Evolutionary conservation across 371 early-diverging fungal species (phyloP), one percentile per base, ranked within the genome.

Genomic region (Phascolomyces articulosus): DNA sequence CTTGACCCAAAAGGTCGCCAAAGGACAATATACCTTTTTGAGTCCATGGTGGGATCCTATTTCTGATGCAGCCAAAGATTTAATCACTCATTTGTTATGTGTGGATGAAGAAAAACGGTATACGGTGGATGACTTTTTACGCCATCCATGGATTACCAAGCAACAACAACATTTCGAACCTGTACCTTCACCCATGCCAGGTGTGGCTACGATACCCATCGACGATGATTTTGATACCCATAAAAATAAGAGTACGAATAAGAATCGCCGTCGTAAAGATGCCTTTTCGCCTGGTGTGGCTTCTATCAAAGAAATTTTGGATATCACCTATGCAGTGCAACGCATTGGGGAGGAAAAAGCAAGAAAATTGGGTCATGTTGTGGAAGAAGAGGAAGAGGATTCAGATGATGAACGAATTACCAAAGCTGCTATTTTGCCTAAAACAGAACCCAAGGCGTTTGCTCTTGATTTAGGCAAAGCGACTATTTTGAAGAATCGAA

Each of bases 1-100:
- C 0, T 69, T 90, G 51, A 86, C 88, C 0, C 79, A 85, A 64
- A 86, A 85, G 67, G 88, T 90, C 4, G 83, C 88, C 3, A 73
- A 79, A 56, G 89, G 89, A 26, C 83, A 88, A 64, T 90, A 83
- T 62, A 79, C 84, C 26, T 86, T 87, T 29, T 73, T 89, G 34
- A 83, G 86, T 49, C 93, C 92, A 21, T 91, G 91, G 90, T 93
- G 92, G 91, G 91, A 91, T 69, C 78, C 80, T 40, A 84, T 92
- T 58, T 84, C 86, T 15, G 78, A 74, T 20, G 69, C 73, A 49
- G 91, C 83, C 66, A 91, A 91, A 73, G 91, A 95, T 68, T 78
- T 99, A 28, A 87, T 93, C 41, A 69, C 75, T 20, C 82, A 82
- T 18, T 66, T 92, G 48, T 67, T 93, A 41, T 80, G 79, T 23